Evolutionary conservation across 2,329 filamentous ascomycete genomes (phyloP).

Genomic region (Onygenales sp.): DNA sequence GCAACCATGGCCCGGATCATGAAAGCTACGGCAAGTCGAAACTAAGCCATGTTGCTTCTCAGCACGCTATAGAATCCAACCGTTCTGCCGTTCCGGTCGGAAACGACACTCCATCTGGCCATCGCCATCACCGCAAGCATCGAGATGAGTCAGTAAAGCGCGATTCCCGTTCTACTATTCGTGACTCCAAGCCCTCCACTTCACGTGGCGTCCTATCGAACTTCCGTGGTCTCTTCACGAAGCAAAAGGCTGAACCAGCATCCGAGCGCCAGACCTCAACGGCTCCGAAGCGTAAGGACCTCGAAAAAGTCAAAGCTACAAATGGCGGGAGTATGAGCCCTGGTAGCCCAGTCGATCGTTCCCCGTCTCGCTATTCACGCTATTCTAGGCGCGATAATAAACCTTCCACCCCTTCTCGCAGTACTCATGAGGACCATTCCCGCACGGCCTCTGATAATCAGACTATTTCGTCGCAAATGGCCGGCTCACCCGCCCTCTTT

Average conservation of each 20-base stretch:
- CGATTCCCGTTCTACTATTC: background rate
- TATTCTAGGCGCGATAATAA: background rate
- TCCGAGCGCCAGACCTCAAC: constrained; percentile 2
- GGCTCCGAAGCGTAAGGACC: constrained; percentile 1
- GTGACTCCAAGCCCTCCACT: constrained; percentile 3
- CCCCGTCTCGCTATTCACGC: background rate
- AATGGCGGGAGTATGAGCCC: constrained; percentile 1
- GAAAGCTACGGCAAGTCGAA: constrained; percentile 6
- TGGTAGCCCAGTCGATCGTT: background rate
- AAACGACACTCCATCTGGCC: too few species aligned
- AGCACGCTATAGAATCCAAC: background rate
- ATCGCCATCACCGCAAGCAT: background rate
- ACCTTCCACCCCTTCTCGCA: background rate
- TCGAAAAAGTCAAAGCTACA: background rate
- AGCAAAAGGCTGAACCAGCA: constrained; percentile 7
- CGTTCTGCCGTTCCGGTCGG: background rate
- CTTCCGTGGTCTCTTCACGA: constrained; percentile 13
- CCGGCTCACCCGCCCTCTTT: constrained; percentile 7
- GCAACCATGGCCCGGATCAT: constrained; percentile 2
- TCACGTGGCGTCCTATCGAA: constrained; percentile 11
- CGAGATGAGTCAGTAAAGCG: background rate
- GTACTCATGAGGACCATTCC: background rate
- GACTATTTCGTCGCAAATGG: background rate
- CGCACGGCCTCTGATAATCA: background rate
- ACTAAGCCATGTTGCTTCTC: background rate